Percentiles rank a stretch among this genome's conserved stretches.
Evolutionary conservation across 148 eudicot genomes (phyloP).

Genomic region (Spergularia marina): DNA sequence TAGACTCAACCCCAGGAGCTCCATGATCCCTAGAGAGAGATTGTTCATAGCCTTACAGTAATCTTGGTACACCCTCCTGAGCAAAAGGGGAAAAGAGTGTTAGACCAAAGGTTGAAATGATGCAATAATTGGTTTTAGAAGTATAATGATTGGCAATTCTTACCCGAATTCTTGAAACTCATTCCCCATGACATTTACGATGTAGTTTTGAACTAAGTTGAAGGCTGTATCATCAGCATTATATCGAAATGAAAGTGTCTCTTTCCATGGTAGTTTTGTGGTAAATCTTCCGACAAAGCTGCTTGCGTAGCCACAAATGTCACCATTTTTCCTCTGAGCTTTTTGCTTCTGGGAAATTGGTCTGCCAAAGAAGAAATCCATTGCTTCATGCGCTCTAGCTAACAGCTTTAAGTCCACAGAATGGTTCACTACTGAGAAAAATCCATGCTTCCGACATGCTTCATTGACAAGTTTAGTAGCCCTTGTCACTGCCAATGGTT

Average conservation of each 20-base stretch:
- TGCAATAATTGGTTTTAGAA: neutral
- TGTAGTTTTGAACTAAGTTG: slow-evolving; percentile 37
- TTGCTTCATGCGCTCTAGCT: slow-evolving; percentile 37
- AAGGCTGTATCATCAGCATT: slow-evolving; percentile 27
- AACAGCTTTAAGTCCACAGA: slow-evolving; percentile 37
- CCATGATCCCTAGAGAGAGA: slow-evolving; percentile 53
- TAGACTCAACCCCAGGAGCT: slow-evolving; percentile 53
- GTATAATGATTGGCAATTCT: slow-evolving; percentile 7
- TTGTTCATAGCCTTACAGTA: slow-evolving; percentile 58
- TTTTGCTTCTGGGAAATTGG: slow-evolving; percentile 43
- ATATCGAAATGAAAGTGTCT: slow-evolving; percentile 55
- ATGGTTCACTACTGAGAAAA: slow-evolving; percentile 47
- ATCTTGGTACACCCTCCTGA: slow-evolving; percentile 49
- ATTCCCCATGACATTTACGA: slow-evolving; percentile 35
- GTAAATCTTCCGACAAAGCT: slow-evolving; percentile 59
- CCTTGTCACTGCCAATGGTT: slow-evolving; percentile 29
- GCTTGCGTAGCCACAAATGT: slow-evolving; percentile 62
- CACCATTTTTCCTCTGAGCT: slow-evolving; percentile 47
- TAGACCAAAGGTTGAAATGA: neutral
- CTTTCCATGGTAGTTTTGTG: slow-evolving; percentile 73
- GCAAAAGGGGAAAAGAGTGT: neutral
- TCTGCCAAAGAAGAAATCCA: slow-evolving; percentile 38
- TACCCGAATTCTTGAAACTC: slow-evolving; percentile 49
- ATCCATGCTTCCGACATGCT: slow-evolving; percentile 53
- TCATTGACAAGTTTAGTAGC: slow-evolving; percentile 35